Percentiles rank a stretch among this genome's conserved stretches.
These are phyloP conservation scores for Alternaria gansuensis DNA, from an alignment of 2,329 filamentous ascomycete genomes.

Conservation along the genomic window DNA sequence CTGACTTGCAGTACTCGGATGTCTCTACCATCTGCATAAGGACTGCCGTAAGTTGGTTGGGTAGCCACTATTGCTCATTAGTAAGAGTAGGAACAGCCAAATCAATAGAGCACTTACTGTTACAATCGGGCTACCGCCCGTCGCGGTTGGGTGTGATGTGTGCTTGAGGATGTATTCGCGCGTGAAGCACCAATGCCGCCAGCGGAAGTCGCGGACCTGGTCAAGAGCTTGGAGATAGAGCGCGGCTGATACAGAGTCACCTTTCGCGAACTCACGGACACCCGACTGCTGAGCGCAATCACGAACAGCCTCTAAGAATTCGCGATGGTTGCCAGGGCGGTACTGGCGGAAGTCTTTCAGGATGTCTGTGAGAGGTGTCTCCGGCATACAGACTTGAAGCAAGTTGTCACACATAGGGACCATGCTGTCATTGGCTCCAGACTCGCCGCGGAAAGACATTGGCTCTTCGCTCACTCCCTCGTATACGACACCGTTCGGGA, in stretches of 20 bases:
- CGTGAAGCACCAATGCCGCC: conserved; percentile 87
- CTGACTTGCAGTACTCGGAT: conserved; percentile 59
- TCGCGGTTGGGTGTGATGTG: conserved; percentile 78
- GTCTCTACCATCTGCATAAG: conserved; percentile 73
- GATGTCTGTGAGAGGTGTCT: conserved; percentile 87
- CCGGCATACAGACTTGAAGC: conserved; percentile 84
- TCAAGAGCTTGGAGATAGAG: conserved; percentile 65
- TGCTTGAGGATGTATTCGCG: conserved; percentile 84
- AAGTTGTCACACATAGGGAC: conserved; percentile 90
- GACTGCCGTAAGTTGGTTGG: conserved; percentile 80
- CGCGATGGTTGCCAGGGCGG: conserved; percentile 85
- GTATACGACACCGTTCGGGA: conserved; percentile 89
- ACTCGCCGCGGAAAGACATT: conserved; percentile 87
- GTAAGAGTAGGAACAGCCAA: background rate
- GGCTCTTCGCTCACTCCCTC: conserved; percentile 81
- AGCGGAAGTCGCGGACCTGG: conserved; percentile 81
- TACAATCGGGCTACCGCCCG: conserved; percentile 81
- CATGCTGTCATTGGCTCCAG: conserved; percentile 93
- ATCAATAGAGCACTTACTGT: conserved; percentile 57
- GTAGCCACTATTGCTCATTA: conserved; percentile 67
- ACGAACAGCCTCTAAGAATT: conserved; percentile 79
- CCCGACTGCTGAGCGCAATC: conserved; percentile 61
- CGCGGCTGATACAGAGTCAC: conserved; percentile 66
- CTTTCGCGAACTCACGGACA: conserved; percentile 68
- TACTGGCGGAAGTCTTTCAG: conserved; percentile 89